Base-by-base conservation (phyloP, 2,329 filamentous ascomycete species). In the Apiospora aurea region DNA sequence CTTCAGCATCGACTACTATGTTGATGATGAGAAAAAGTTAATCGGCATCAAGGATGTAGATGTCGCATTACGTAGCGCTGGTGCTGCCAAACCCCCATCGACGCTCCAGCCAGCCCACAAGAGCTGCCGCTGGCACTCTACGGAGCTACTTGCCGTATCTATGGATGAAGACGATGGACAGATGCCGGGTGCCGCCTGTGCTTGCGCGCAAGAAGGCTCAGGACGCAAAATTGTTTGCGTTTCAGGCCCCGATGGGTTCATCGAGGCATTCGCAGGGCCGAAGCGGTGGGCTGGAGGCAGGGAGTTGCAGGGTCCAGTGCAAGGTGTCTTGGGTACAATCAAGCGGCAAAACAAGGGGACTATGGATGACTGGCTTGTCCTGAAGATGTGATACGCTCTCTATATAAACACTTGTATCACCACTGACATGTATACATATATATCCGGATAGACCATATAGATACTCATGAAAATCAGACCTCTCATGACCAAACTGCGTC, bases 211-310 rank as follows among this genome's bases (percentile, higher is more conserved):
- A 74, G 74, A 1, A 67, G 75, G 13, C 71, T 76, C 7, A 76
- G 77, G 14, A 77, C 82, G 0, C 74, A 91, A 91, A 73, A 80
- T 97, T 26, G 85, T 98, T n/a, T 86, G 97, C 71, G 89, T 98
- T 1, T 97, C 95, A 0, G 96, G 96, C 0, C 96, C 96, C 0
- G 94, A 97, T 70, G 96, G 96, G 0, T 98, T 98, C 82, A 88
- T 98, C 51, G 88, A 89, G 61, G 88, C 92, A 75, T 94, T 93
- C 82, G 94, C 94, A 2, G 96, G 96, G 1, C 85, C 91, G 13
- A 97, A 97, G 82, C 83, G 89, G 3, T 97, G 94, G 93, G 84
- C 87, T 14, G 87, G 88, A 41, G 94, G 94, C 0, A 84, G 85
- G 72, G 93, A 97, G 82, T 85, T 89, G 14, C 95, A 97, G 78